Percentiles rank a stretch among this genome's conserved stretches.
These are phyloP conservation scores for Silene latifolia DNA, from an alignment of 148 eudicot genomes.

Conservation along the genomic window DNA sequence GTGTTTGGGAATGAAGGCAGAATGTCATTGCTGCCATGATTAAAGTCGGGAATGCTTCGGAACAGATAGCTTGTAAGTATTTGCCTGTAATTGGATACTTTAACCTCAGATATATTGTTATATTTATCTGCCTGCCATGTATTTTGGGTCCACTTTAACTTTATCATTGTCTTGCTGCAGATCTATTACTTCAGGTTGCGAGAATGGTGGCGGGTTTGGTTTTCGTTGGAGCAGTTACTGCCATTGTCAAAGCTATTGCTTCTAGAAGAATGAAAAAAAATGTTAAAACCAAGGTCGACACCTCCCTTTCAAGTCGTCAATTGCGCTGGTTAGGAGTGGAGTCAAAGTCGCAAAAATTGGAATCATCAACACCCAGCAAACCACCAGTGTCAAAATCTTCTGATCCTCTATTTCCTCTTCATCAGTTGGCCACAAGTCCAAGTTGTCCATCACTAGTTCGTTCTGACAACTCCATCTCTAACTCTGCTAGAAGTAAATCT, in stretches of 20 bases:
- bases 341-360: slow-evolving; percentile 40
- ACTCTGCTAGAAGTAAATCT: slow-evolving; percentile 46
- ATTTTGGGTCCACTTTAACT: slow-evolving; percentile 2
- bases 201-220: slow-evolving; percentile 37
- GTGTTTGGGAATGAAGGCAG: slow-evolving; percentile 44
- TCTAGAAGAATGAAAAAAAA: slow-evolving; percentile 41
- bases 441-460: slow-evolving; percentile 43
- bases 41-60: slow-evolving; percentile 38
- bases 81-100: not conserved
- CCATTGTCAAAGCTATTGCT: slow-evolving; percentile 56
- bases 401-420: slow-evolving; percentile 73
- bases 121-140: not conserved
- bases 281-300: slow-evolving; percentile 43
- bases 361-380: slow-evolving; percentile 46
- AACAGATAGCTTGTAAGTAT: slow-evolving; percentile 64
- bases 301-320: slow-evolving; percentile 62
- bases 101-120: not conserved
- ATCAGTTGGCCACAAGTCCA: slow-evolving; percentile 45
- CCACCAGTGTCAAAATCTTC: slow-evolving; percentile 57
- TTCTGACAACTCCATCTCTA: slow-evolving; percentile 50
- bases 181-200: slow-evolving; percentile 41
- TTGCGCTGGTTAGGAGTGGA: slow-evolving; percentile 63
- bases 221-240: slow-evolving; percentile 58
- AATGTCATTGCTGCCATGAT: slow-evolving; percentile 38
- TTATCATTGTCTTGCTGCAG: slow-evolving; percentile 36